Base-by-base conservation (phyloP, 768 basidiomycete species). In the Tricholoma terreum region DNA sequence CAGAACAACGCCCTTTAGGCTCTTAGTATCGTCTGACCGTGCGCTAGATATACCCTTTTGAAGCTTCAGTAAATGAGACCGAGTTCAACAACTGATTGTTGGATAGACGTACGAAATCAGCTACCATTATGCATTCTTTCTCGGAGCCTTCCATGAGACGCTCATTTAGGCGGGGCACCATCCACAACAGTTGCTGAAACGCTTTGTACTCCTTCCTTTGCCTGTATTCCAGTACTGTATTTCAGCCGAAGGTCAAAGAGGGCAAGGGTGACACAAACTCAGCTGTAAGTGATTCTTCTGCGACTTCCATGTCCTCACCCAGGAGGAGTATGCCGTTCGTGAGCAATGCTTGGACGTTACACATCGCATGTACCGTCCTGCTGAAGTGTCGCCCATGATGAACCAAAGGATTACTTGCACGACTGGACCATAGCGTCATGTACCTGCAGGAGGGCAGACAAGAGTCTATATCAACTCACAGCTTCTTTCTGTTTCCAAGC, bases 351-450 rank as follows among this genome's bases (percentile, higher is more conserved):
- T 63, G 59, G n/a, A 68, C 35, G 30, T 52, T 56, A 43, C 61
- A 62, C 21, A 62, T 38, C 5, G 61, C 61, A 52, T 62, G 58
- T 19, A 51, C 42, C 2, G 56, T 52, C n/a, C 46, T 22, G 6
- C 65, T 33, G 22, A 68, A 68, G 34, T 68, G 65, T 5, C 30
- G 38, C 10, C 65, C 58, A 46, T 67, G 57, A 34, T 64, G 65
- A 33, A 67, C 56, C 15, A 65, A 40, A 2, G 56, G 63, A 50
- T 46, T 8, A 5, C 45, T 30, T 3, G 45, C 15, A 46, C 8
- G 45, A 19, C 45, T 46, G 45, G 19, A 22, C 45, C 22, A 27
- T n/a, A 30, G 15, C 24, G 22, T 27, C 27, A 24, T 21, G 45
- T 7, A 30, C 19, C 45, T 46, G 24, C n/a, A 24, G 3, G 24